Conservation (phyloP, 2,329 filamentous ascomycete genomes). For the Cryphonectria japonica region DNA sequence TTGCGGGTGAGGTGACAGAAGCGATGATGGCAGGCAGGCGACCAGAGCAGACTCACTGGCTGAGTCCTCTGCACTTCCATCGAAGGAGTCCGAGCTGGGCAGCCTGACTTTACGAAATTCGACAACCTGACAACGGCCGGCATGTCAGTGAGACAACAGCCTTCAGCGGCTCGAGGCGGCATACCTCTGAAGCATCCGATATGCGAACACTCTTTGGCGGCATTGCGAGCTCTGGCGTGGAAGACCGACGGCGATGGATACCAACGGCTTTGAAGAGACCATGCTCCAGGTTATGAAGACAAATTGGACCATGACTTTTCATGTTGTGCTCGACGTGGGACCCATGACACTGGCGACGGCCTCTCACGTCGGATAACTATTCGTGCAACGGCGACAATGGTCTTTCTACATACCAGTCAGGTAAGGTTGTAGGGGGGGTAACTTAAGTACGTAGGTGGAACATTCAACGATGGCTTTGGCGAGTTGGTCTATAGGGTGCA, state of each 20-base stretch:
- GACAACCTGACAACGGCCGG: background rate
- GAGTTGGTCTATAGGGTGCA: conserved; percentile 4
- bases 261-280: conserved; percentile 15
- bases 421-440: background rate
- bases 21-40: background rate
- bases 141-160: background rate
- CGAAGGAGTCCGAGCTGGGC: conserved; percentile 20
- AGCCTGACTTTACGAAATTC: conserved; percentile 22
- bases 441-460: background rate
- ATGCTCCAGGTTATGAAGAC: conserved; percentile 18
- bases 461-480: background rate
- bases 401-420: background rate
- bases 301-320: conserved; percentile 10
- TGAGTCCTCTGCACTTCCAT: conserved; percentile 22
- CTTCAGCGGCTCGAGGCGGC: background rate
- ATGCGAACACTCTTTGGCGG: conserved; percentile 8
- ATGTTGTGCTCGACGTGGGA: conserved; percentile 19
- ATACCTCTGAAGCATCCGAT: conserved; percentile 18
- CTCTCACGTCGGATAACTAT: conserved; percentile 1
- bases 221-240: background rate
- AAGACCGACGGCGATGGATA: conserved; percentile 8
- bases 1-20: background rate
- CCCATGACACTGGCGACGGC: background rate
- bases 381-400: conserved; percentile 8
- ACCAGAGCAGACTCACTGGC: conserved; percentile 17